Evolutionary conservation across 73 alveolate species (phyloP).

Genomic region (Uronychia setigera): DNA sequence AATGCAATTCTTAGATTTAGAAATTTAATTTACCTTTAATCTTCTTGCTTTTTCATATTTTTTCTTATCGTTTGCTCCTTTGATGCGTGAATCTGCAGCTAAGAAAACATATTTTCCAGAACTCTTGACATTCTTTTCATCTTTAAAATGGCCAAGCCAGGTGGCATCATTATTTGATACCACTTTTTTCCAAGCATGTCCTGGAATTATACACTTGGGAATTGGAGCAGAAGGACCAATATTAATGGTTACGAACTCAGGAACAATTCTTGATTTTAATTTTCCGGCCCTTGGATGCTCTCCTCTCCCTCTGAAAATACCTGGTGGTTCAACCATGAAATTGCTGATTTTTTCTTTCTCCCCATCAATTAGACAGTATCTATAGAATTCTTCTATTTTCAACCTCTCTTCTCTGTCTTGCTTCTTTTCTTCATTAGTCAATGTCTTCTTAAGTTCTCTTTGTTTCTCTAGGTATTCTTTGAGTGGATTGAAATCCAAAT

Average conservation of each 20-base stretch:
- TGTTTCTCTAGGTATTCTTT: slow-evolving; percentile 72
- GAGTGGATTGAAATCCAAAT: slow-evolving; percentile 93
- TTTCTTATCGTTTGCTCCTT: slow-evolving; percentile 95
- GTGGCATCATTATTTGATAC: slow-evolving; percentile 95
- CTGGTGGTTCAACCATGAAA: slow-evolving; percentile 97
- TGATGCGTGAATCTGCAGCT: slow-evolving; percentile 95
- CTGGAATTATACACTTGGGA: slow-evolving; percentile 82
- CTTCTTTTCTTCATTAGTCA: slow-evolving; percentile 88
- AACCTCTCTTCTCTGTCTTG: slow-evolving; percentile 84
- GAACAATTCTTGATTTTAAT: slow-evolving; percentile 86
- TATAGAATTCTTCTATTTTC: slow-evolving; percentile 75
- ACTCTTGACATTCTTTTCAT: slow-evolving; percentile 77
- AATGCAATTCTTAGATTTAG: slow-evolving; percentile 45
- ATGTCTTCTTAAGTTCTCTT: slow-evolving; percentile 74
- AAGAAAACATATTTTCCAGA: slow-evolving; percentile 92
- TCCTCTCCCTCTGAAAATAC: slow-evolving; percentile 99
- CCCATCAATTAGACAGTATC: slow-evolving; percentile 96
- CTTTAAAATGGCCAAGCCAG: slow-evolving; percentile 98
- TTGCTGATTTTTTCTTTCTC: slow-evolving; percentile 90
- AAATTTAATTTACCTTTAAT: slow-evolving; percentile 40
- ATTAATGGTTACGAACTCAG: slow-evolving; percentile 94
- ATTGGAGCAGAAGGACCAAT: slow-evolving; percentile 81
- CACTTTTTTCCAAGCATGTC: slow-evolving; percentile 98
- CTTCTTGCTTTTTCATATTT: slow-evolving; percentile 97
- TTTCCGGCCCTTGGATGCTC: slow-evolving; percentile 98